Evolutionary conservation across 192 early-diverging fungal genomes (phyloP).

Genomic region (Geranomyces variabilis): DNA sequence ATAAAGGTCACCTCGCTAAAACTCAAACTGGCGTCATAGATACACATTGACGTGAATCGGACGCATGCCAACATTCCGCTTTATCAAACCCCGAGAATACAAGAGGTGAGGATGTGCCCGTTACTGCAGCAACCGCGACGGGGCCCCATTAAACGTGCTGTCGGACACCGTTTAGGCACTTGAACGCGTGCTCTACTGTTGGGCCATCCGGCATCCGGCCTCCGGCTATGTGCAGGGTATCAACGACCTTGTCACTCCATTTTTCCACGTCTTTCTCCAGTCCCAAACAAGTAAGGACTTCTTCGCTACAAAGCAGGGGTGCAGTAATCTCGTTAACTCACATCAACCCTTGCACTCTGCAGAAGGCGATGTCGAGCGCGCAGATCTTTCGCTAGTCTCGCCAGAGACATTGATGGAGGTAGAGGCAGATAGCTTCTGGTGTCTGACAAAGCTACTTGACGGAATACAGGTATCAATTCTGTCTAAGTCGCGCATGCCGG

Average conservation of each 20-base stretch:
- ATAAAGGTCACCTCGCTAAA: too few species aligned
- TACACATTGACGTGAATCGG: conserved; percentile 92
- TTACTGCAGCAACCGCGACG: too few species aligned
- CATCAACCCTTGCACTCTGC: neutral
- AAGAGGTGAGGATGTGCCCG: conserved; percentile 61
- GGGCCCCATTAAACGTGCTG: neutral
- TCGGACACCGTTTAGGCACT: conserved; percentile 61
- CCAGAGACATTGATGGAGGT: conserved; percentile 66
- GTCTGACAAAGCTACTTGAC: conserved; percentile 91
- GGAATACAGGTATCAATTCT: conserved; percentile 79
- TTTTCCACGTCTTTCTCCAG: conserved; percentile 89
- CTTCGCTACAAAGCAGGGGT: neutral
- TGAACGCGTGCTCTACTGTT: conserved; percentile 92
- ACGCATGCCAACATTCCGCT: conserved; percentile 85
- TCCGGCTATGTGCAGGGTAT: conserved; percentile 99
- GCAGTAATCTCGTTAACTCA: neutral
- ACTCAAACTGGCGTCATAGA: conserved; percentile 44
- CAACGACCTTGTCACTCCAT: conserved; percentile 96
- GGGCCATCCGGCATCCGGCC: conserved; percentile 98
- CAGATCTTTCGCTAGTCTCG: conserved; percentile 42
- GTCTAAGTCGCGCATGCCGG: neutral
- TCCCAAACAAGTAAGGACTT: conserved; percentile 63
- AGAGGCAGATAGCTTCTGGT: conserved; percentile 98
- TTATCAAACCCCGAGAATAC: conserved; percentile 80
- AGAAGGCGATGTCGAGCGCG: conserved; percentile 53